Base-by-base conservation (phyloP, 2,329 filamentous ascomycete genomes). In the Colletotrichum sp. region DNA sequence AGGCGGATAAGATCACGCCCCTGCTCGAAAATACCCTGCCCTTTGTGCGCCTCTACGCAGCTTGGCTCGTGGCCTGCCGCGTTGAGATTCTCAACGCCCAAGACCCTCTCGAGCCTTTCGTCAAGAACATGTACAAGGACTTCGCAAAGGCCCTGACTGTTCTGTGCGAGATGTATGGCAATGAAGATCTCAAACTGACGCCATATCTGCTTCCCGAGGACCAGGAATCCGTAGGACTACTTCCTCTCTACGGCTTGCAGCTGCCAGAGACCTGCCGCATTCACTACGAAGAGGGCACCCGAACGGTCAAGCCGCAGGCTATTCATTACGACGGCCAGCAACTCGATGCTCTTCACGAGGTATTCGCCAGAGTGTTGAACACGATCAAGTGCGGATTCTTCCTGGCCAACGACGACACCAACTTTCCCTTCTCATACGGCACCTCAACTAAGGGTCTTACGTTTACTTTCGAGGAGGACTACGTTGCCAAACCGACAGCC, bases 141-240 rank as follows among this genome's bases (percentile, higher is more conserved):
- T 84, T 91, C 8, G 86, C 86, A 39, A 86, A 86, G 26, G 85
- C 87, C 4, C 82, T 91, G 49, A 89, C 87, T 16, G 81, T 87
- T n/a, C 83, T 91, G n/a, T 87, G 87, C 62, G 86, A 88, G 55
- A 83, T 86, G 12, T 87, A 88, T 76, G 84, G 85, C 16, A 82
- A 81, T 34, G 83, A 84, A 18, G 82, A 84, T 13, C 79, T 86
- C 18, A 85, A 82, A 10, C 79, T 85, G 10, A 88, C 85, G 59
- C 85, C 85, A 16, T 92, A 91, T 80, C 83, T 91, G 24, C 85
- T 92, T 2, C 79, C 84, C 0, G 90, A 92, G 79, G 90, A 92
- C 72, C 78, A 88, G 72, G 84, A 88, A 75, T 83, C 86, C 18
- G 81, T 87, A 15, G 88, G 89, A 6, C 80, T 90, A 34, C 82